Evolutionary conservation across 306 rosid genomes (phyloP), one percentile per base, ranked within the genome.

Genomic region (Cyamopsis tetragonoloba): DNA sequence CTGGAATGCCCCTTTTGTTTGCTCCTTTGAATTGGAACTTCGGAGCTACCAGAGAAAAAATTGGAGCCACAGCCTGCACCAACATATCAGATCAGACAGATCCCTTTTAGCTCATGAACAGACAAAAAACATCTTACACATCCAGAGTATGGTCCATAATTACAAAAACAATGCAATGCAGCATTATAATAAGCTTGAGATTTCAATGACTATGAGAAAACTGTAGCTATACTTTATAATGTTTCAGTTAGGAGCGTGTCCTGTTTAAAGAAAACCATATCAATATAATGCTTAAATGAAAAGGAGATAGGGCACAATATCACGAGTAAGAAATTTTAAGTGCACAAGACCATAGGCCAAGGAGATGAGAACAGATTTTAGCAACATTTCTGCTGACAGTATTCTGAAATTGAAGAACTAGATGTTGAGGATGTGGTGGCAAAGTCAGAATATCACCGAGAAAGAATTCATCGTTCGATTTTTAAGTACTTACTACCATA

Each of bases 1-100:
- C 99, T 37, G 99, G 99, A 79, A 95, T 95, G 49, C 99, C 99
- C 85, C 92, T 82, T 73, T 88, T 95, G 88, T 95, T 90, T 27
- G 99, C 97, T 49, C 99, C 99, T 78, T 95, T 95, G 23, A 95
- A 86, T 82, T 95, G 99, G 73, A 83, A 83, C 84, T 66, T 90
- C 0, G 99, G 99, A 67, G 77, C 91, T 12, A 95, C 86, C 77
- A 95, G 53, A 37, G 99, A 95, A 62, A 90, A 83, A 9, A 95
- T 7, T 15, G 99, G 99, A 72, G 99, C 97, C 53, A 90, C 78
- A 48, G 97, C 96, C 99, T 95, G 82, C 64, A 67, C 35, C 26
- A 63, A 43, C 26, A 65, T 55, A 70, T 13, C 57, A 70, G 15
- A 70, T 13, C 57, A 70, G 15, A 28, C 2, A 53, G 7, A 51